phyloP scores from a whole-genome alignment of 441 rosid genomes.

The Melastoma candidum region DNA sequence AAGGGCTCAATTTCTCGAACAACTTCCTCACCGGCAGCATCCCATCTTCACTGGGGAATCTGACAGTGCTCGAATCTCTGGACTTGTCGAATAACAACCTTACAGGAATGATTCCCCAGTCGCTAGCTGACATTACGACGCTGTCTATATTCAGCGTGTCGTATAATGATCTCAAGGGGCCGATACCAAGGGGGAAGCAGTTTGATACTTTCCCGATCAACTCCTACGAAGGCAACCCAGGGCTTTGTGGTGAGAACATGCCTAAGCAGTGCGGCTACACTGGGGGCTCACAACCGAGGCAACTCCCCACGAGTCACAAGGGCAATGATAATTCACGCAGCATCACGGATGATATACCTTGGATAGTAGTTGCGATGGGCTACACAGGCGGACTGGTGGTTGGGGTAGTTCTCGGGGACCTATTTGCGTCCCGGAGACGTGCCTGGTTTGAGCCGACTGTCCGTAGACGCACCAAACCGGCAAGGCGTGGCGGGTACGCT shows the following conservation, averaged over 20 bases:
- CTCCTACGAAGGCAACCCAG: neutral
- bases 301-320: no score
- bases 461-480: no score
- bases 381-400: no score
- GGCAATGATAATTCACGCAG: no score
- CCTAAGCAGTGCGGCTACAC: neutral
- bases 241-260: constrained; percentile 1
- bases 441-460: no score
- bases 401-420: no score
- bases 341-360: no score
- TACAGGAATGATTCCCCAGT: neutral
- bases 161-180: constrained; percentile 2
- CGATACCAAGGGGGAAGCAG: constrained; percentile 2
- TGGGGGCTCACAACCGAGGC: no score
- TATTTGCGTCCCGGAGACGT: no score
- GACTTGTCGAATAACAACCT: constrained; percentile 5
- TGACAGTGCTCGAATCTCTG: constrained; percentile 1
- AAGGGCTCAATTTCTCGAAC: constrained; percentile 1
- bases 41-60: neutral
- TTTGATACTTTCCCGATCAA: neutral
- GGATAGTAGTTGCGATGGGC: no score
- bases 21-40: constrained; percentile 2
- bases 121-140: neutral
- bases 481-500: no score
- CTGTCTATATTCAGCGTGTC: neutral